Evolutionary conservation across 495 filamentous ascomycete genomes (phyloP).

Genomic region (Xylaria cubensis): DNA sequence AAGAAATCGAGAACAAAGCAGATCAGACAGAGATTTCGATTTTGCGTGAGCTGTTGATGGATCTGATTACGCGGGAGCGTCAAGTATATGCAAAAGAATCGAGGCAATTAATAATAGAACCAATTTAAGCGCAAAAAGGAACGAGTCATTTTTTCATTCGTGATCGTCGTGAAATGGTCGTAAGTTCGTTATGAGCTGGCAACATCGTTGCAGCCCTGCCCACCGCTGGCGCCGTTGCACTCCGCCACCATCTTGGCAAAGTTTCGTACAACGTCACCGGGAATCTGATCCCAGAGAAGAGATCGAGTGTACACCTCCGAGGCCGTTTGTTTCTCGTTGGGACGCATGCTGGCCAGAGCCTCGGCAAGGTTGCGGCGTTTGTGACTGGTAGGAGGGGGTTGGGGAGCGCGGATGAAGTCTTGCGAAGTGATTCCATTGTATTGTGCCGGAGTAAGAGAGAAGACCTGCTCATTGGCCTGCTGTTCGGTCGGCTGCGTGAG

Average conservation of each 20-base stretch:
- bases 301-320: constrained; percentile 92
- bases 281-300: constrained; percentile 93
- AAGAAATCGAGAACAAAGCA: constrained; percentile 35
- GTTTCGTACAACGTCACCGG: constrained; percentile 87
- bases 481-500: constrained; percentile 79
- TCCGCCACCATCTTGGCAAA: constrained; percentile 88
- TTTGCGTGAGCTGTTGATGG: constrained; percentile 34
- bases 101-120: constrained; percentile 23
- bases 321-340: constrained; percentile 66
- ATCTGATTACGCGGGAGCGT: constrained; percentile 34
- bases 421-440: constrained; percentile 85
- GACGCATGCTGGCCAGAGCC: constrained; percentile 79
- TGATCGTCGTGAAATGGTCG: constrained; percentile 29
- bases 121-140: constrained; percentile 18
- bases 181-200: constrained; percentile 46
- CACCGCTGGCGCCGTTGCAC: constrained; percentile 45
- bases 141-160: constrained; percentile 31
- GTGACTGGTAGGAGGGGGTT: constrained; percentile 56
- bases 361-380: constrained; percentile 80
- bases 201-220: constrained; percentile 40
- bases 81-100: constrained; percentile 37
- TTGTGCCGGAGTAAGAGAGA: constrained; percentile 82
- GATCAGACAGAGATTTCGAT: constrained; percentile 39
- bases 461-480: constrained; percentile 88
- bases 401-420: constrained; percentile 64